A percentile compares a stretch with the other conserved stretches of the same genome.
Evolutionary conservation across 2,329 filamentous ascomycete species (phyloP).

Genomic region (Neoarthrinium moseri): DNA sequence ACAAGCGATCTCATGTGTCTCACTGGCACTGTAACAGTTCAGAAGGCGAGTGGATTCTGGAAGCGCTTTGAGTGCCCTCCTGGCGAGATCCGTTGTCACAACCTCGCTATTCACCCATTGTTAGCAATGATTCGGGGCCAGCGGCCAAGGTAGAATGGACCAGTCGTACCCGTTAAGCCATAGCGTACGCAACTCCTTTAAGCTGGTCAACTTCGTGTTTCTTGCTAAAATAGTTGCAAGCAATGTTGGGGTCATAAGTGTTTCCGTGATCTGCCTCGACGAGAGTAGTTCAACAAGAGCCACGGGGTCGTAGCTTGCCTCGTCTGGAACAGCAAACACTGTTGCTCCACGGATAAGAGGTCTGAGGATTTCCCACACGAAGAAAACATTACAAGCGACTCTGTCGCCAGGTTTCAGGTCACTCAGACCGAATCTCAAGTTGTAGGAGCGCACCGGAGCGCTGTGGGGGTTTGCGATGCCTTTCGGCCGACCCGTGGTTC

Average conservation of each 20-base stretch:
- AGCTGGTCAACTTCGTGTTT: slow-evolving; percentile 63
- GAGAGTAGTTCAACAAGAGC: slow-evolving; percentile 70
- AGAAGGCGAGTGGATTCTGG: slow-evolving; percentile 64
- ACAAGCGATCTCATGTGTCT: slow-evolving; percentile 78
- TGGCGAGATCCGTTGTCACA: slow-evolving; percentile 73
- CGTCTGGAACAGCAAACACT: slow-evolving; percentile 72
- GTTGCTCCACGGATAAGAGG: slow-evolving; percentile 75
- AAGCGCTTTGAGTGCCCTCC: slow-evolving; percentile 64
- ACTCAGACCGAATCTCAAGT: slow-evolving; percentile 68
- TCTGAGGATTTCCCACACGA: slow-evolving; percentile 81
- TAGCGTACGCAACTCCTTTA: slow-evolving; percentile 66
- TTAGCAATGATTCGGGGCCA: neutral
- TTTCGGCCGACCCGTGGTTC: slow-evolving; percentile 73
- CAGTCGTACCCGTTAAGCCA: slow-evolving; percentile 69
- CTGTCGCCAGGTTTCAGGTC: slow-evolving; percentile 71
- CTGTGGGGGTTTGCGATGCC: slow-evolving; percentile 78
- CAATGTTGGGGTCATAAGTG: slow-evolving; percentile 80
- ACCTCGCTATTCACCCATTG: slow-evolving; percentile 82
- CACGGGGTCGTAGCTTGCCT: slow-evolving; percentile 74
- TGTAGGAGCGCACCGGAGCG: slow-evolving; percentile 72
- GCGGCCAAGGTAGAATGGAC: no score
- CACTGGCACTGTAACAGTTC: slow-evolving; percentile 80
- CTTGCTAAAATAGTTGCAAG: slow-evolving; percentile 71
- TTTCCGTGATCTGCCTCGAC: slow-evolving; percentile 69
- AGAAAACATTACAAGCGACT: slow-evolving; percentile 87